Percentiles rank a stretch among this genome's conserved stretches.
Evolutionary conservation across 2,329 filamentous ascomycete genomes (phyloP).

Genomic region (Penicillium palitans): DNA sequence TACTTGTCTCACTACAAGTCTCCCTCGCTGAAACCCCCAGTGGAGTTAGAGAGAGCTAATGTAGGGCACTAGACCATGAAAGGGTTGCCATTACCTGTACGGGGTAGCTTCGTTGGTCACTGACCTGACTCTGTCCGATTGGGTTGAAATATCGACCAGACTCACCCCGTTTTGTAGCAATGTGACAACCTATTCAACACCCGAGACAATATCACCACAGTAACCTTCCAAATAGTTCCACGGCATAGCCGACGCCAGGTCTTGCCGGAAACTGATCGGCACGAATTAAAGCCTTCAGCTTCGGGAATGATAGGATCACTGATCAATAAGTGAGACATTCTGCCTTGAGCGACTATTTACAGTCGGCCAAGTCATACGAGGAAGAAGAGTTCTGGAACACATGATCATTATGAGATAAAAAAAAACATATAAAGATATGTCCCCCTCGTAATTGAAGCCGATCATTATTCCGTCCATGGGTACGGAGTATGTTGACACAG

Average conservation of each 20-base stretch:
- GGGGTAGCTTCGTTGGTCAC: not conserved
- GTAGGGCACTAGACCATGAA: not conserved
- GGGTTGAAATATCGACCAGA: not conserved
- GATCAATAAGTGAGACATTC: slow-evolving; percentile 15
- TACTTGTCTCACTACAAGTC: slow-evolving; percentile 5
- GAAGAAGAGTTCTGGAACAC: not conserved
- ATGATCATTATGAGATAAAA: no score
- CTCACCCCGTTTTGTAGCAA: not conserved
- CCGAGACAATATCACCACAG: not conserved
- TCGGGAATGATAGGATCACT: not conserved
- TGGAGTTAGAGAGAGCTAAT: not conserved
- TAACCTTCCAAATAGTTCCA: not conserved
- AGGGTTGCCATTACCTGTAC: not conserved
- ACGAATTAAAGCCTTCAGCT: not conserved
- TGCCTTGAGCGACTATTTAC: not conserved
- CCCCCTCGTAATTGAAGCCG: not conserved
- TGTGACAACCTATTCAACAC: not conserved
- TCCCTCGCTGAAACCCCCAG: not conserved
- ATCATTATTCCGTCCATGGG: not conserved
- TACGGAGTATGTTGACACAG: not conserved
- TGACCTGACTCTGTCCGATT: not conserved
- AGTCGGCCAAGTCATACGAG: not conserved
- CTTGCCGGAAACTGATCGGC: not conserved
- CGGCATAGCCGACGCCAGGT: not conserved
- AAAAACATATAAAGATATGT: not conserved